Percentiles rank a stretch among this genome's conserved stretches.
Conservation (phyloP, 2,329 filamentous ascomycete species). For the Epichloe festucae region DNA sequence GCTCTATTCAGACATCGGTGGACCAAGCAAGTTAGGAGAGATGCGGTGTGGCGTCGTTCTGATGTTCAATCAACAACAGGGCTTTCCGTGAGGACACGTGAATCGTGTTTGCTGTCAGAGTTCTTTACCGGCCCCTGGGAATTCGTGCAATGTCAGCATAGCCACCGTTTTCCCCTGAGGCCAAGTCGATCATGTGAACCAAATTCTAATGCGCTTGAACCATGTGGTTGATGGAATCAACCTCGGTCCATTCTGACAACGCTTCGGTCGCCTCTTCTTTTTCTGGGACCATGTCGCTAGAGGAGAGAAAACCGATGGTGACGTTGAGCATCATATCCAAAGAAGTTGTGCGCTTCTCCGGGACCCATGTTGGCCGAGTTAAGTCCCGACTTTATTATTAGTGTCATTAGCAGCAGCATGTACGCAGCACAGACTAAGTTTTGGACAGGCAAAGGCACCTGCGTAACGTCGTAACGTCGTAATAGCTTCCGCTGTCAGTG, state of each 20-base stretch:
- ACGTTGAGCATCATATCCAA: background rate
- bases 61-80: background rate
- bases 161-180: background rate
- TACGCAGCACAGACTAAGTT: background rate
- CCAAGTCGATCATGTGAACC: background rate
- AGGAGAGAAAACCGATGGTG: background rate
- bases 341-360: background rate
- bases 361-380: background rate
- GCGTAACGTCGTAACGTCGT: conserved; percentile 2
- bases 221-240: background rate
- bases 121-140: background rate
- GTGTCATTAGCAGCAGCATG: background rate
- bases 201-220: background rate
- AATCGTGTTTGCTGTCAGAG: background rate
- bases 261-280: background rate
- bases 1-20: background rate
- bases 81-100: background rate
- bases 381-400: background rate
- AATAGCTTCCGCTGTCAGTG: conserved; percentile 4
- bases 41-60: background rate
- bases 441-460: background rate
- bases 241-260: background rate
- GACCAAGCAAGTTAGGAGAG: background rate
- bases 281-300: background rate
- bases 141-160: background rate